These are phyloP conservation scores for Thelonectria discophora DNA, from an alignment of 2,329 filamentous ascomycete genomes.

Conservation along the genomic window DNA sequence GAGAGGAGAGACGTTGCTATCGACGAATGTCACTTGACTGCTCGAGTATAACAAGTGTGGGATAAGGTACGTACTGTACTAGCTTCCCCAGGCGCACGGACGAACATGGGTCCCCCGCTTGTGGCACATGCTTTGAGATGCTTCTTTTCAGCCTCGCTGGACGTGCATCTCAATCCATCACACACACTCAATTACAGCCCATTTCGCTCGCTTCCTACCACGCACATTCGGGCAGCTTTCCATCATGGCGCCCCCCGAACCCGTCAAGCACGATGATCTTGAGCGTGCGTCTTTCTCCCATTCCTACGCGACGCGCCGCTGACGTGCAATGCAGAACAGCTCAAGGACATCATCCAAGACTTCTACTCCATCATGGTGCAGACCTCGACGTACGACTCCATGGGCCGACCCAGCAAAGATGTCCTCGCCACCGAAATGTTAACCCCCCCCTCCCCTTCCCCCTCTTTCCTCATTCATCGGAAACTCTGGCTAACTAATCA, in stretches of 20 bases:
- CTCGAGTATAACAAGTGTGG: no score
- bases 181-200: background rate
- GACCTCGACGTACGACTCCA: constrained; percentile 67
- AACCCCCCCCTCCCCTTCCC: background rate
- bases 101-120: background rate
- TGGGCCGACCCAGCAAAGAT: constrained; percentile 60
- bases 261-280: constrained; percentile 49
- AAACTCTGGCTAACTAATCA: constrained; percentile 13
- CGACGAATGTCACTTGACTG: no score
- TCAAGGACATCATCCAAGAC: constrained; percentile 70
- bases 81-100: no score
- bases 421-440: constrained; percentile 65
- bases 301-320: no score
- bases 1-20: no score
- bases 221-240: background rate
- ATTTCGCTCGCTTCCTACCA: background rate
- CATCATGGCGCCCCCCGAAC: constrained; percentile 54
- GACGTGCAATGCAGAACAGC: constrained; percentile 54
- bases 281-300: constrained; percentile 47
- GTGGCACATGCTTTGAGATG: background rate
- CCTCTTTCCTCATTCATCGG: constrained; percentile 7
- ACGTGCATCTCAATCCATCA: background rate
- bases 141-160: background rate
- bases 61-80: no score
- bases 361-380: constrained; percentile 72